Evolutionary conservation across 1,284 basidiomycete species (phyloP).

Genomic region (Leccinum colubrinum): DNA sequence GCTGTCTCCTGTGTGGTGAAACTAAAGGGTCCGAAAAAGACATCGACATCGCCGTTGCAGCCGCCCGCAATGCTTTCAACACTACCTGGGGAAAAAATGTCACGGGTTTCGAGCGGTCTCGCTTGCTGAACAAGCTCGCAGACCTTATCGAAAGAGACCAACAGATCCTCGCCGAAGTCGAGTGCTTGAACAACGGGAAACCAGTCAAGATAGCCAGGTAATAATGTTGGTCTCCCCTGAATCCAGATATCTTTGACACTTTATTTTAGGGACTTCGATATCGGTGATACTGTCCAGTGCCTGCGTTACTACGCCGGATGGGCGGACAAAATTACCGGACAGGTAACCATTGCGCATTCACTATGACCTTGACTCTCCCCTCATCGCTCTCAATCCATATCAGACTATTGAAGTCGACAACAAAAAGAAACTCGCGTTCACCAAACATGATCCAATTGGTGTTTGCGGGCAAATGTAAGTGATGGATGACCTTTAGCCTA

Average conservation of each 20-base stretch:
- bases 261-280: constrained; percentile 72
- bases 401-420: constrained; percentile 82
- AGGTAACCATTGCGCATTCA: constrained; percentile 38
- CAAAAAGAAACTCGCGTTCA: constrained; percentile 80
- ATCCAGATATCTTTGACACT: neutral
- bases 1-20: constrained; percentile 23
- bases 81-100: constrained; percentile 90
- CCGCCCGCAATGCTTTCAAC: constrained; percentile 83
- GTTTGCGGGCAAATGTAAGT: constrained; percentile 88
- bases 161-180: constrained; percentile 75
- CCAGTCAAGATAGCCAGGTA: constrained; percentile 74
- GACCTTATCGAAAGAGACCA: constrained; percentile 89
- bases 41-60: constrained; percentile 80
- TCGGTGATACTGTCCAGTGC: constrained; percentile 78
- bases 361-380: neutral
- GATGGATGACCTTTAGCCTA: constrained; percentile 8
- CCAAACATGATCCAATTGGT: constrained; percentile 90
- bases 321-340: constrained; percentile 69
- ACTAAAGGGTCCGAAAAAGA: constrained; percentile 67
- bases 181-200: constrained; percentile 84
- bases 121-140: constrained; percentile 82
- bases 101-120: constrained; percentile 78
- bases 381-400: neutral
- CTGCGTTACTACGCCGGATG: constrained; percentile 81
- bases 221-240: neutral